Conservation (phyloP, 257 asterid genomes). For the Petrea volubilis region DNA sequence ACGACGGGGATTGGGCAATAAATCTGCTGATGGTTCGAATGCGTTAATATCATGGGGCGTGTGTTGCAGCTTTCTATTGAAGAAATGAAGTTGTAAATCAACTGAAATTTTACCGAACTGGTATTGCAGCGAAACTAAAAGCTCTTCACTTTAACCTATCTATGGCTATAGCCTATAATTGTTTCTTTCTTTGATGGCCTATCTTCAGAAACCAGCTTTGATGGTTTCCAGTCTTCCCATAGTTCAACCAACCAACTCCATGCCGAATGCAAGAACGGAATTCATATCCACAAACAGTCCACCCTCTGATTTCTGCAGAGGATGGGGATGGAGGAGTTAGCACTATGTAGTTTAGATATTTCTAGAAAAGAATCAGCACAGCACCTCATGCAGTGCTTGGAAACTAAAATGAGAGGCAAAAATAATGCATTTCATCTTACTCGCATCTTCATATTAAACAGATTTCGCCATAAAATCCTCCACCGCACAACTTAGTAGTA, state of each 20-base stretch:
- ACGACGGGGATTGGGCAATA: background rate
- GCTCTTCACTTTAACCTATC: slow-evolving; percentile 43
- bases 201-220: slow-evolving; percentile 76
- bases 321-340: background rate
- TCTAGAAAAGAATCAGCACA: background rate
- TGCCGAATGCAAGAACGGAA: slow-evolving; percentile 89
- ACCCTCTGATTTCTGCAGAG: slow-evolving; percentile 80
- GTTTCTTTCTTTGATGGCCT: slow-evolving; percentile 94
- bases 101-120: background rate
- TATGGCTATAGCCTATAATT: slow-evolving; percentile 86
- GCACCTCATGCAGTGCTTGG: background rate
- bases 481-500: background rate
- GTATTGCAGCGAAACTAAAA: slow-evolving; percentile 6
- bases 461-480: background rate
- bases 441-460: slow-evolving; percentile 1
- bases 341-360: background rate
- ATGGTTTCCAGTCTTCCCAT: slow-evolving; percentile 81
- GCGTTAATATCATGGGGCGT: background rate
- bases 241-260: slow-evolving; percentile 88
- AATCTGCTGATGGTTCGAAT: background rate
- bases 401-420: background rate
- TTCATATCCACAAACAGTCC: slow-evolving; percentile 91
- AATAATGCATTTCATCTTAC: too few relatives aligned
- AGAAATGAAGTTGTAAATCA: background rate
- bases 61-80: background rate